phyloP scores from a whole-genome alignment of 2,329 filamentous ascomycete genomes.

The Aspergillus sp. region DNA sequence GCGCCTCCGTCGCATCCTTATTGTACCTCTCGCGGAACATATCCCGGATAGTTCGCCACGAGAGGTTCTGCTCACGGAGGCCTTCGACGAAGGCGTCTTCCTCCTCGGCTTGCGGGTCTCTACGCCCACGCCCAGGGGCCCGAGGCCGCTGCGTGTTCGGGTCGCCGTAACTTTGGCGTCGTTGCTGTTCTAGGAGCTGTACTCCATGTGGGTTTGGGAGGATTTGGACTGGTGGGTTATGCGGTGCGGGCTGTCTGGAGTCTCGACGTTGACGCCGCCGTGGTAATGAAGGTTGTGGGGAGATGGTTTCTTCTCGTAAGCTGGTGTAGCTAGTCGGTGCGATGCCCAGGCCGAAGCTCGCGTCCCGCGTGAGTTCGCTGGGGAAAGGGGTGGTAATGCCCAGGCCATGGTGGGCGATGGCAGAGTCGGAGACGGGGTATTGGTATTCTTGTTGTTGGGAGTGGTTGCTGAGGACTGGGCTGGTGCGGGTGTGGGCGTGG shows the following conservation, averaged over 20 bases:
- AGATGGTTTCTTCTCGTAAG: conserved; percentile 21
- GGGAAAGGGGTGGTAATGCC: conserved; percentile 39
- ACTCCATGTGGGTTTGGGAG: conserved; percentile 41
- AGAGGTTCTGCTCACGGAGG: conserved; percentile 35
- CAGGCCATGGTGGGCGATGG: conserved; percentile 33
- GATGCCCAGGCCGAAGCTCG: conserved; percentile 27
- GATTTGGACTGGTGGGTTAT: conserved; percentile 36
- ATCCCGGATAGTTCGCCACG: conserved; percentile 41
- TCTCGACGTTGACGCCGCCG: conserved; percentile 19
- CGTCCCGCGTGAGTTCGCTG: conserved; percentile 29
- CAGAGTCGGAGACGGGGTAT: conserved; percentile 31
- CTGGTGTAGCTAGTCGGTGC: conserved; percentile 21
- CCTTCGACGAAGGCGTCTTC: conserved; percentile 41
- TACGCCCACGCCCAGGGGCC: conserved; percentile 33
- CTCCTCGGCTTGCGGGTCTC: conserved; percentile 39
- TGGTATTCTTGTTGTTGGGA: conserved; percentile 40
- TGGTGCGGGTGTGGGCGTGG: conserved; percentile 28
- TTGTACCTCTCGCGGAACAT: conserved; percentile 37
- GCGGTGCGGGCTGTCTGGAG: conserved; percentile 20
- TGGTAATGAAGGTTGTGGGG: conserved; percentile 26
- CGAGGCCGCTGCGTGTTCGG: conserved; percentile 27
- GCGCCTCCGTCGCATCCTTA: conserved; percentile 39
- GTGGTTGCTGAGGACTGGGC: conserved; percentile 37
- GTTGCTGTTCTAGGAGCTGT: conserved; percentile 39
- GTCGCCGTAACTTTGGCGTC: conserved; percentile 27